Evolutionary conservation across 345 rosid species (phyloP), one percentile per base, ranked within the genome.

Genomic region (Firmiana major): DNA sequence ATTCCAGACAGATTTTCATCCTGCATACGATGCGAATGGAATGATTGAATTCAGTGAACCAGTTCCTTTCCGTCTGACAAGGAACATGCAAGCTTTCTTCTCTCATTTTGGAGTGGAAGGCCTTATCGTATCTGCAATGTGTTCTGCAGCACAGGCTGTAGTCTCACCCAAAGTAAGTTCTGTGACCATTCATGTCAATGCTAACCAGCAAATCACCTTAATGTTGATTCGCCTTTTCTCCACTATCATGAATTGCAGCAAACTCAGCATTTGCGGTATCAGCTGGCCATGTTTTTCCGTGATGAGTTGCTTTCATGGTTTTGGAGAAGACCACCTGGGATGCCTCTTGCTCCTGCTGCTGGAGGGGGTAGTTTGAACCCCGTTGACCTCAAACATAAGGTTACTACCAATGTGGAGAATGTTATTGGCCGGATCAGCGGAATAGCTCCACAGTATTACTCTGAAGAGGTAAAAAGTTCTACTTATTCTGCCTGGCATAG

Each of bases 1-100:
- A 84, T 97, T 97, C 81, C 98, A 97, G 83, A 94, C 91, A 45
- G 99, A 97, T 88, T 97, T 97, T 77, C 99, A 97, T 79, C 99
- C 99, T 21, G 97, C 98, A 8, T 97, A 97, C 43, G 98, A 94
- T 78, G 88, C 84, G 0, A 90, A 87, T 17, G 99, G 99, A 74
- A 87, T 91, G 96, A 91, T 97, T 0, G 98, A 97, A 81, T 97
- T 92, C 63, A 90, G 82, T 21, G 99, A 97, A 78, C 97, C 99
- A 0, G 97, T 94, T 55, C 98, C 99, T 57, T 97, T 97, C 79
- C 97, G 99, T 12, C 90, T 97, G 75, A 97, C 99, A 17, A 94
- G 98, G 85, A 97, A 97, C 85, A 91, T 97, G 98, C 98, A 91
- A 85, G 87, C 93, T 1, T 97, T 97, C 85, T 97, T 97, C 85